phyloP scores from a whole-genome alignment of 2,329 filamentous ascomycete genomes.

The Penicillium sp. region DNA sequence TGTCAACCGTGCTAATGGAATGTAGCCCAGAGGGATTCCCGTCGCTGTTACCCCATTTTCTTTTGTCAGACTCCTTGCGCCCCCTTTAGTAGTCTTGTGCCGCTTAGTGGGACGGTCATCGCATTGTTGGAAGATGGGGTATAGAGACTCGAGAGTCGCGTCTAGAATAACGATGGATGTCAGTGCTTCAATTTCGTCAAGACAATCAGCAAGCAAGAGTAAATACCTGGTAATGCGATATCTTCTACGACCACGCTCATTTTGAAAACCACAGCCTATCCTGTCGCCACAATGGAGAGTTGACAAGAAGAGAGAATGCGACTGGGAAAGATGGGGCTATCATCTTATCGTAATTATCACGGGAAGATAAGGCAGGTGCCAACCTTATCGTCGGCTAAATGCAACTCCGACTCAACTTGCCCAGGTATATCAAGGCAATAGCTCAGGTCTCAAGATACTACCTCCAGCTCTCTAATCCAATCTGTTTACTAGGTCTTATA shows the following conservation, averaged over 20 bases:
- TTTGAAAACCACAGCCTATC: not conserved
- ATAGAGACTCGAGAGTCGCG: slow-evolving; percentile 25
- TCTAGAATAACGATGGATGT: slow-evolving; percentile 20
- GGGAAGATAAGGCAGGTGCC: not conserved
- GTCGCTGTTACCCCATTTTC: slow-evolving; percentile 17
- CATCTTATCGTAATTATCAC: not conserved
- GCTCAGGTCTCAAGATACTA: not conserved
- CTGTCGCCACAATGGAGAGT: not conserved
- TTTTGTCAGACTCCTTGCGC: slow-evolving; percentile 19
- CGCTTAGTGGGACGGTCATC: slow-evolving; percentile 34
- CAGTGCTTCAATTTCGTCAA: not conserved
- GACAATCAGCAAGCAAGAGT: not conserved
- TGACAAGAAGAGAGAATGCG: not conserved
- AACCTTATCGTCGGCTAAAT: not conserved
- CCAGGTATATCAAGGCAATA: not conserved
- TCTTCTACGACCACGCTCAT: slow-evolving; percentile 19
- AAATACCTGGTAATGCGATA: slow-evolving; percentile 14
- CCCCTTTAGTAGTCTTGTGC: slow-evolving; percentile 30
- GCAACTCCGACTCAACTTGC: not conserved
- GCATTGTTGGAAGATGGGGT: slow-evolving; percentile 23
- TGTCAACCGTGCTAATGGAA: slow-evolving; percentile 33
- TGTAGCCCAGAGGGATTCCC: slow-evolving; percentile 31
- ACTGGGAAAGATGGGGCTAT: not conserved
- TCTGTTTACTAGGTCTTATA: not conserved
- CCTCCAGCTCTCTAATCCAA: not conserved